Base-by-base conservation (phyloP, 2,329 filamentous ascomycete genomes). In the Botryotinia narcissicola region DNA sequence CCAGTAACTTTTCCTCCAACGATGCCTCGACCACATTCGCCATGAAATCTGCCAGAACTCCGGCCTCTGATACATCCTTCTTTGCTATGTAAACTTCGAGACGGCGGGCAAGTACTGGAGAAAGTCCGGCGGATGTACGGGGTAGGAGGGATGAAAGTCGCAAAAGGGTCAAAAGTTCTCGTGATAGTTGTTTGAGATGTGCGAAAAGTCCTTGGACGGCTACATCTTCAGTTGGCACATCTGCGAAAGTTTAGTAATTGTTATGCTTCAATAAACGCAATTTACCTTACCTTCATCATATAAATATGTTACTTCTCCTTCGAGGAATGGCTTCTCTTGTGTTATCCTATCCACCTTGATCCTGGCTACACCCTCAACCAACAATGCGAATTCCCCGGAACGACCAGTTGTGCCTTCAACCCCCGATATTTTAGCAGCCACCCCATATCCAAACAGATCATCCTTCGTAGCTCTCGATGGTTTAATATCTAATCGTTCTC, bases 41-140 rank as follows among this genome's bases (percentile, higher is more conserved):
- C 94, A 99, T 98, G 81, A 98, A 98, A 81, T 99, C 96, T 10
- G 96, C 95, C 16, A 99, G 86, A 14, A 90, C 85, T 3, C 95
- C 95, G 1, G 95, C 95, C 77, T 98, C 94, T 60, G 89, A 86
- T 69, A 96, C 82, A 74, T 94, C 91, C 81, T 96, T 97, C 81
- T 92, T 90, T 46, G 90, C 87, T 76, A 99, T 97, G 82, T 94
- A 96, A 71, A 95, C 84, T 80, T 98, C 95, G 61, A 99, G 88
- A 70, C 95, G 90, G 69, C 94, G 90, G 0, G 94, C 94, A 70
- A 98, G 87, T n/a, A 95, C 85, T 0, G 95, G 95, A 5, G 94
- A 95, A 25, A 98, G 84, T 6, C 87, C 87, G 66, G 87, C 85
- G 40, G 90, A 89, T 60, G 89, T 87, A 74, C 93, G 89, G 29